Conservation (phyloP, 495 filamentous ascomycete genomes). For the Friedmanniomyces simplex region DNA sequence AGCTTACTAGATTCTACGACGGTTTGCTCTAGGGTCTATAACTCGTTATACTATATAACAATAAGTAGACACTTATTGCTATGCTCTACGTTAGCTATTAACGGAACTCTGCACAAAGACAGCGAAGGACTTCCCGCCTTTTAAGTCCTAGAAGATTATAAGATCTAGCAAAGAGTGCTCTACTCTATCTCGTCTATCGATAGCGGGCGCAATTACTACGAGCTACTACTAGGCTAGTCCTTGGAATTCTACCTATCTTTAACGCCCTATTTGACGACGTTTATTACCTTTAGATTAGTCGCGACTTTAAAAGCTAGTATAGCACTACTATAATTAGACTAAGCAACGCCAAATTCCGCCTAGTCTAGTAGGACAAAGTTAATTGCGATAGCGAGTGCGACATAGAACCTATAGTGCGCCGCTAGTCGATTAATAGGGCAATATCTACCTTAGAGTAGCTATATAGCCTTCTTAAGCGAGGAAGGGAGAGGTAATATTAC, state of each 20-base stretch:
- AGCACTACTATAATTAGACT: background rate
- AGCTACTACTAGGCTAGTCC: background rate
- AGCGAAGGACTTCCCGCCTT: too few species aligned
- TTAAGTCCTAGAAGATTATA: too few species aligned
- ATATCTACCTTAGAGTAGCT: background rate
- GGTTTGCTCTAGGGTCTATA: too few species aligned
- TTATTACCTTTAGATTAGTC: background rate
- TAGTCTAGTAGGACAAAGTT: background rate
- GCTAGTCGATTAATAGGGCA: background rate
- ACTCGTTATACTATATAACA: too few species aligned
- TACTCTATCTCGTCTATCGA: too few species aligned
- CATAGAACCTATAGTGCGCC: background rate
- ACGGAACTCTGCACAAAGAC: too few species aligned
- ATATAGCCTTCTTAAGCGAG: background rate
- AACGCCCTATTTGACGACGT: background rate
- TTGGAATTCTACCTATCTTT: background rate
- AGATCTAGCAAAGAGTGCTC: too few species aligned
- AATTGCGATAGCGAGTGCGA: background rate
- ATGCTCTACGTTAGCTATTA: too few species aligned
- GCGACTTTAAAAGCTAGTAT: background rate
- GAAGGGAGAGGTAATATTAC: background rate
- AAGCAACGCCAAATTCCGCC: background rate
- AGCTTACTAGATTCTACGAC: too few species aligned
- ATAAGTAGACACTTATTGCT: too few species aligned
- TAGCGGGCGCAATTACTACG: too few species aligned